Base-by-base conservation (phyloP, 2,329 filamentous ascomycete genomes). In the Verticillium nonalfalfae region DNA sequence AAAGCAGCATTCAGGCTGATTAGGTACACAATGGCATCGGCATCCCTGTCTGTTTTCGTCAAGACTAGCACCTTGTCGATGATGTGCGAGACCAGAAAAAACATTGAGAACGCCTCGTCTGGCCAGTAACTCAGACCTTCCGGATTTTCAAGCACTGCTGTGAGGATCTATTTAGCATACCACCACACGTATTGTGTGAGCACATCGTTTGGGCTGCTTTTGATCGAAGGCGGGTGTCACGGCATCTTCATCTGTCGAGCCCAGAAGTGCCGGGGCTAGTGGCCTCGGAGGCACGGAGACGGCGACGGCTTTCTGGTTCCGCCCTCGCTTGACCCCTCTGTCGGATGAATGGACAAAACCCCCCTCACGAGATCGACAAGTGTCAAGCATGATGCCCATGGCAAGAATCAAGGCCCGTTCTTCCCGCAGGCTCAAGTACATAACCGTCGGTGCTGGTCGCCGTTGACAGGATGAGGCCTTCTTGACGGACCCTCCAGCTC, bases 1-100 rank as follows among this genome's bases (percentile, higher is more conserved):
- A 58, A 15, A 39, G n/a, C 50, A 39, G 38, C 57, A 50, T 58
- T 58, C 38, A 58, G 57, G 18, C 57, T 58, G 57, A 58, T 50
- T 58, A 31, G 26, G 26, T 31, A 31, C 57, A 31, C 15, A 36
- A 14, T 7, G 31, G 21, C 38, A 21, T 21, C 35, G 6, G 35
- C 7, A 52, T 26, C 45, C 45, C 18, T 52, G 45, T 18, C 21
- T 18, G 18, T 26, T 52, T 26, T 50, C 57, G 35, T 18, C 38
- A 13, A 18, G 10, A 4, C 45, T 21, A 31, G 35, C 2, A 9
- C 21, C 26, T 35, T 33, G 7, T 13, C 33, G 11, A 33, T 14
- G 26, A 11, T 11, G 26, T 9, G 31, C 5, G 18, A 33, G 21
- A 45, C 57, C n/a, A 58, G 13, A 31, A 52, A 31, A 31, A 18